A percentile compares a stretch with the other conserved stretches of the same genome.
These are phyloP conservation scores for Kodamaea arcana DNA, from an alignment of 1,139 yeast genomes.

Conservation along the genomic window DNA sequence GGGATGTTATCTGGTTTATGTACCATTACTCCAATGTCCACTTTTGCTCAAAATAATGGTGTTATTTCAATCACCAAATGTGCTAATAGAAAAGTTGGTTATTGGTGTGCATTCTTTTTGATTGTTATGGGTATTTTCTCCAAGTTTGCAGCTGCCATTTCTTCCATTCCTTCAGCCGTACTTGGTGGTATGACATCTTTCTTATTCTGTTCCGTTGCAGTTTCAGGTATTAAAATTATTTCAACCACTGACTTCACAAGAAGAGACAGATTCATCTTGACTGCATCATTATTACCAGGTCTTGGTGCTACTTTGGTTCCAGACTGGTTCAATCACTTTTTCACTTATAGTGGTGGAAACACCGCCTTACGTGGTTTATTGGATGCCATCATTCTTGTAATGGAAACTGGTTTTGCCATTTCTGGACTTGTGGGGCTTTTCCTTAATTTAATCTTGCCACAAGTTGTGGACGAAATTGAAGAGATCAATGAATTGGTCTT, in stretches of 20 bases:
- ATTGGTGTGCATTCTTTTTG: conserved; percentile 83
- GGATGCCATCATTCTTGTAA: conserved; percentile 74
- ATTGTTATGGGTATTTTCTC: conserved; percentile 82
- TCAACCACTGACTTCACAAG: conserved; percentile 73
- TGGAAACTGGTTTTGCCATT: conserved; percentile 86
- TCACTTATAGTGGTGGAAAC: conserved; percentile 73
- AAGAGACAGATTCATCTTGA: conserved; percentile 80
- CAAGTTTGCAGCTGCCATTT: conserved; percentile 86
- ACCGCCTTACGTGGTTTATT: conserved; percentile 62
- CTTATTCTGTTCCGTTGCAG: conserved; percentile 83
- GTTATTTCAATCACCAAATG: conserved; percentile 87
- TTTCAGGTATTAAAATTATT: conserved; percentile 80
- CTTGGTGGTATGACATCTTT: conserved; percentile 93
- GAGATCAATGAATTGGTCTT: conserved; percentile 44
- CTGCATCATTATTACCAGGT: conserved; percentile 74
- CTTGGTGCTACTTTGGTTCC: conserved; percentile 75
- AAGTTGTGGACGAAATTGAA: conserved; percentile 61
- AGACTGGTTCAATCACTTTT: conserved; percentile 68
- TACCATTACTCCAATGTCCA: conserved; percentile 79
- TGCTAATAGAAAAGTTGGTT: conserved; percentile 81
- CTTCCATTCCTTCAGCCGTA: conserved; percentile 78
- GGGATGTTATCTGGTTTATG: conserved; percentile 71
- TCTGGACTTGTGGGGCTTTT: conserved; percentile 75
- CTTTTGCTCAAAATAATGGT: conserved; percentile 93
- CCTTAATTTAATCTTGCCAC: conserved; percentile 69